Percentiles rank a stretch among this genome's conserved stretches.
These are phyloP conservation scores for Fusarium longipes DNA, from an alignment of 2,329 filamentous ascomycete genomes.

Conservation along the genomic window DNA sequence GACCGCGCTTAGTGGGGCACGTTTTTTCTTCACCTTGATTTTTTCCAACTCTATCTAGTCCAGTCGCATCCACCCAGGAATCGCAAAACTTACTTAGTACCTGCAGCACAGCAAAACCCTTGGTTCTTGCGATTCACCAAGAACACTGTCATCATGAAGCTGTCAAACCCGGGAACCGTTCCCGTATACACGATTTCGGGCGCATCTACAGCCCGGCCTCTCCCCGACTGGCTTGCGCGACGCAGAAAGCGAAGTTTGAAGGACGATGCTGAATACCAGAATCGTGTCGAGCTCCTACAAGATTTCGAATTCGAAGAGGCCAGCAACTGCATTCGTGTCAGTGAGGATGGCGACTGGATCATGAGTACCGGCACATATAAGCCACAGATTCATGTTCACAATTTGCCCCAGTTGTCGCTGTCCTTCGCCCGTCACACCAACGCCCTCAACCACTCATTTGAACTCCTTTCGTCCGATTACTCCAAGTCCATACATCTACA, in stretches of 20 bases:
- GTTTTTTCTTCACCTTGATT: constrained; percentile 47
- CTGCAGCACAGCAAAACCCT: constrained; percentile 22
- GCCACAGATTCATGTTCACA: constrained; percentile 86
- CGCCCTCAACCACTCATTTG: constrained; percentile 89
- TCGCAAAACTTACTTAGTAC: constrained; percentile 35
- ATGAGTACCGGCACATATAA: constrained; percentile 89
- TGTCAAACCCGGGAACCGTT: constrained; percentile 83
- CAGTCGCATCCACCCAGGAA: constrained; percentile 21
- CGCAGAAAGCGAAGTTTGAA: constrained; percentile 92
- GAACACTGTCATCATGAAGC: constrained; percentile 69
- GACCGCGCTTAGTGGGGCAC: constrained; percentile 33
- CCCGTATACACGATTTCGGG: constrained; percentile 96
- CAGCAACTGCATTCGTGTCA: constrained; percentile 87
- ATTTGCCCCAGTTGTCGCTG: constrained; percentile 91
- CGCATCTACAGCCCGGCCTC: constrained; percentile 83
- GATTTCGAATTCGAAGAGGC: constrained; percentile 99
- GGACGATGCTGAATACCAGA: constrained; percentile 91
- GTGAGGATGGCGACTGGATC: constrained; percentile 96
- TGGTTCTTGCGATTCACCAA: constrained; percentile 25
- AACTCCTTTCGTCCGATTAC: constrained; percentile 89
- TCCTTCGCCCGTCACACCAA: constrained; percentile 93
- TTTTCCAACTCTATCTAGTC: constrained; percentile 39
- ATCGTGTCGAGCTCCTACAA: constrained; percentile 92
- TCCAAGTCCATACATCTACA: constrained; percentile 95
- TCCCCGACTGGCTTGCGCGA: constrained; percentile 95